Evolutionary conservation across 2,329 filamentous ascomycete species (phyloP).

Genomic region (Hypoxylon sp.): DNA sequence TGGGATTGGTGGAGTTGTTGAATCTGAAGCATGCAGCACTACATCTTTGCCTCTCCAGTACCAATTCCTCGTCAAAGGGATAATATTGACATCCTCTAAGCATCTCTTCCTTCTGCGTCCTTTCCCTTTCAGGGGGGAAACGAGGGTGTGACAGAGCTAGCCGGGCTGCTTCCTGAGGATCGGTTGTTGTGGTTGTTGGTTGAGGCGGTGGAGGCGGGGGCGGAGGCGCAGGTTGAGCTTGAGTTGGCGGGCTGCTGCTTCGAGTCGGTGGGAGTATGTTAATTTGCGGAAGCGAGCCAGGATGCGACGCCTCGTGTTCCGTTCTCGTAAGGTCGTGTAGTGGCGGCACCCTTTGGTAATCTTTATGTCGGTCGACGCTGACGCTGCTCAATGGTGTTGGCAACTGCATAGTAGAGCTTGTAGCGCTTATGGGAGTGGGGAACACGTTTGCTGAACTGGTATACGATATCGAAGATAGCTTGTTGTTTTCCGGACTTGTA

Average conservation of each 20-base stretch:
- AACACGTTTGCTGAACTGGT: constrained; percentile 68
- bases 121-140: constrained; percentile 59
- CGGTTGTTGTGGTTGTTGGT: constrained; percentile 57
- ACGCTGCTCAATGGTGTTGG: constrained; percentile 52
- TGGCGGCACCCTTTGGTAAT: constrained; percentile 72
- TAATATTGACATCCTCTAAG: constrained; percentile 83
- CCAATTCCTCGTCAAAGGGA: constrained; percentile 82
- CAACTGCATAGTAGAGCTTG: constrained; percentile 53
- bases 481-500: constrained; percentile 72
- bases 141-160: constrained; percentile 71
- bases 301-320: constrained; percentile 69
- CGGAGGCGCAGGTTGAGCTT: constrained; percentile 31
- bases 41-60: constrained; percentile 88
- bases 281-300: constrained; percentile 70
- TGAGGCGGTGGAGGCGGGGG: constrained; percentile 42
- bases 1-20: constrained; percentile 85
- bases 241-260: constrained; percentile 62
- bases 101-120: constrained; percentile 93
- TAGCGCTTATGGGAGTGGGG: constrained; percentile 75
- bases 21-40: constrained; percentile 85
- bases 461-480: constrained; percentile 72
- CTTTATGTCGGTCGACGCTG: constrained; percentile 62
- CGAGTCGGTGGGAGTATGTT: constrained; percentile 68
- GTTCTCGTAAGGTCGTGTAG: constrained; percentile 71
- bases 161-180: constrained; percentile 71